These are phyloP conservation scores for Tylopilus vinaceipallidus DNA, from an alignment of 768 basidiomycete species.

Conservation along the genomic window DNA sequence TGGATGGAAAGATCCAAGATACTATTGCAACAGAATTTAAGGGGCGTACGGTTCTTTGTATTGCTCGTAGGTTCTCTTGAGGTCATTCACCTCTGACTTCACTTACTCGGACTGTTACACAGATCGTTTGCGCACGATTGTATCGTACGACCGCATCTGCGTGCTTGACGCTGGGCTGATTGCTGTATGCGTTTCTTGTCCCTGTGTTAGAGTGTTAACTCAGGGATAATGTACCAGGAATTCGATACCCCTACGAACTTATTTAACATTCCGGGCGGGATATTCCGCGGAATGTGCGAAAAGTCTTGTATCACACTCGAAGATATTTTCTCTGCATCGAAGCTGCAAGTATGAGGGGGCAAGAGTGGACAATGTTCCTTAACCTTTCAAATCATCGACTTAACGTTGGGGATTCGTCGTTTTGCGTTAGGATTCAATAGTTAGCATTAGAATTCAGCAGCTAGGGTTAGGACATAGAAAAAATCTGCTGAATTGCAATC, in stretches of 20 bases:
- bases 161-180: slow-evolving; percentile 82
- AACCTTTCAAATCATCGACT: too few relatives aligned
- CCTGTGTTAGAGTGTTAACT: background rate
- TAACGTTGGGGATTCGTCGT: too few relatives aligned
- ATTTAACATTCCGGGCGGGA: slow-evolving; percentile 54
- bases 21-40: slow-evolving; percentile 84
- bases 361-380: too few relatives aligned
- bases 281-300: slow-evolving; percentile 87
- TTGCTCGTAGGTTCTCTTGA: slow-evolving; percentile 61
- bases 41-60: slow-evolving; percentile 83
- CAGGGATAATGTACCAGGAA: slow-evolving; percentile 45
- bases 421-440: too few relatives aligned
- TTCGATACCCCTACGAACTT: slow-evolving; percentile 76
- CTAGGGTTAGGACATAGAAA: too few relatives aligned
- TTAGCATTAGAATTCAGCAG: too few relatives aligned
- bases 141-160: slow-evolving; percentile 84
- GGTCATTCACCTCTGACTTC: background rate
- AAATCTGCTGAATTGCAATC: too few relatives aligned
- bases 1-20: slow-evolving; percentile 87
- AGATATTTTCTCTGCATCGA: slow-evolving; percentile 52
- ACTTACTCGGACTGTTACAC: slow-evolving; percentile 5
- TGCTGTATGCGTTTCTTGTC: slow-evolving; percentile 43
- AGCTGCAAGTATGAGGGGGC: background rate
- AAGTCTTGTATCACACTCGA: slow-evolving; percentile 72
- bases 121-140: slow-evolving; percentile 86